Evolutionary conservation across 306 rosid species (phyloP), one percentile per base, ranked within the genome.

Genomic region (Ziziphus jujuba): DNA sequence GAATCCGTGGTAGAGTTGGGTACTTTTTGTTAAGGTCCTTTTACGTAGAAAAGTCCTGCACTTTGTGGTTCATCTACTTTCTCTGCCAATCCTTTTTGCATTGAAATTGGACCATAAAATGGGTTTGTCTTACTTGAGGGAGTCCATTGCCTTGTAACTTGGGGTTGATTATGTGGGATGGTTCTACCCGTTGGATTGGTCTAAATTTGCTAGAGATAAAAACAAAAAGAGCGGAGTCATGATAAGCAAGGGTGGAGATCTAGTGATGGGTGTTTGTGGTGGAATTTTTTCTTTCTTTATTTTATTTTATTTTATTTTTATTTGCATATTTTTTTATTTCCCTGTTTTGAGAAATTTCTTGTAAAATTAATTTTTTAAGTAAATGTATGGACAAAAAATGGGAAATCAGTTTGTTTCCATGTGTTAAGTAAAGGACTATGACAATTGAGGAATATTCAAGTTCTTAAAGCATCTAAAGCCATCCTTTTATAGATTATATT

Each of bases 71-170:
- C 33, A 28, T 28, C 33, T n/a, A n/a, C n/a, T 28, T 28, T 28
- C 33, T 28, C 4, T 28, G 33, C 33, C 53, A 9, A 14, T 38
- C 61, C 11, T 9, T 58, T 76, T 92, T 14, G 64, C 70, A 87
- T 48, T 48, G 17, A 48, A 48, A 48, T 48, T 19, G 6, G 6
- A 48, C n/a, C 15, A 48, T 3, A 9, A 4, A 24, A 24, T n/a
- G 38, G 2, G 61, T 54, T 48, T 66, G 20, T 23, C 35, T 63
- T 17, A 25, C 47, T 34, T 19, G 58, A 63, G 22, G 24, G 22
- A 21, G 40, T 71, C 75, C 59, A 61, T 51, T 51, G 23, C 22
- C 68, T 3, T 36, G 19, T 7, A 47, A 43, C 20, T 47, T 50
- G 34, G 5, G 6, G 2, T 38, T 20, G 53, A 20, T 5, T 56